Base-by-base conservation (phyloP, 495 filamentous ascomycete species). In the Immersiella caudata region DNA sequence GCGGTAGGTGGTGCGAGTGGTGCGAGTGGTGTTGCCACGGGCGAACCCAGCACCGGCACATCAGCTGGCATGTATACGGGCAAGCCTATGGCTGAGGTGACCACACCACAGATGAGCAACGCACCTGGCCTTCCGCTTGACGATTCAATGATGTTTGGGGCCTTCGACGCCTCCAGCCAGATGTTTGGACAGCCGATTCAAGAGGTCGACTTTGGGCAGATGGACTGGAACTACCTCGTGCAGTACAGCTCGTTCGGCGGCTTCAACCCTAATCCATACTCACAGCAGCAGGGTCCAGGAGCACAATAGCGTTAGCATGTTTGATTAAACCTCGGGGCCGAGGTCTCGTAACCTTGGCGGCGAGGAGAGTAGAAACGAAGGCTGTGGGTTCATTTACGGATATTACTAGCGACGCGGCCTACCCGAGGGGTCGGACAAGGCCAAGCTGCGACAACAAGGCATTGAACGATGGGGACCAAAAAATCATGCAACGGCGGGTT, bases 211-310 rank as follows among this genome's bases (percentile, higher is more conserved):
- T 74, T 79, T 33, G 73, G 72, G 18, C 77, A 80, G 29, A 79
- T 83, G 77, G 80, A 83, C 46, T 82, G 79, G 80, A 77, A 78
- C 50, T 81, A 78, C 59, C 50, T 83, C 16, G 72, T 81, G 40
- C 80, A 81, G 67, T 78, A 79, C 25, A 67, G 65, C 52, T 68
- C 68, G 22, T 71, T 71, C 40, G 76, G 79, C 7, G 78, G 77
- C 40, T 80, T 76, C 62, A 77, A 71, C 54, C 70, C 75, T 9
- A 52, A 51, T 21, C 49, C 66, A 9, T 70, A 70, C 27, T 22
- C 59, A 21, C 67, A 62, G 29, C 68, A 60, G 40, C 50, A 51
- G 40, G 40, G 40, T 57, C 27, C 57, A 11, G 46, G 49, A 22
- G 16, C 49, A 22, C 58, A 52, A 25, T 24, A 61, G 54, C n/a